Evolutionary conservation across 2,329 filamentous ascomycete genomes (phyloP).

Genomic region (Proliferodiscus dingleyae): DNA sequence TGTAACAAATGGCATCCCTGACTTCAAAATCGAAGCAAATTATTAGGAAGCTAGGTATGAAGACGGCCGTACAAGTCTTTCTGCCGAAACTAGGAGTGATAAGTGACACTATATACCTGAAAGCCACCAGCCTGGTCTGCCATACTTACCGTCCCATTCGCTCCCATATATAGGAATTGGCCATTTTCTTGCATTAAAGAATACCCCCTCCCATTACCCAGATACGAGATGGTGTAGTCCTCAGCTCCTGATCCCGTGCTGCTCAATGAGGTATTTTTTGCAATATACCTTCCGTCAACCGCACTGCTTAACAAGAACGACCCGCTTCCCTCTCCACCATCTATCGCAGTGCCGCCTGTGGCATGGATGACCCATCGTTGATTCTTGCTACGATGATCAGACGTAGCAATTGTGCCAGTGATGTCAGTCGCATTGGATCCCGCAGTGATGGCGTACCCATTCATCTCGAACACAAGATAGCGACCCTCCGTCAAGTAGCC

Average conservation of each 20-base stretch:
- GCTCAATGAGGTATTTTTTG: neutral
- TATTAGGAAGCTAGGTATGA: too few species aligned
- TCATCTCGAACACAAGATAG: slow-evolving; percentile 46
- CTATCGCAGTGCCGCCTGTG: slow-evolving; percentile 34
- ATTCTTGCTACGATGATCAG: slow-evolving; percentile 34
- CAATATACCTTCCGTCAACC: slow-evolving; percentile 35
- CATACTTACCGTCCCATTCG: neutral
- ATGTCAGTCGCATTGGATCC: neutral
- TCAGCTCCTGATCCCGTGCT: slow-evolving; percentile 1
- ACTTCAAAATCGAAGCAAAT: too few species aligned
- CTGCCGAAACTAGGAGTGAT: neutral
- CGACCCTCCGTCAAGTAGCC: slow-evolving; percentile 51
- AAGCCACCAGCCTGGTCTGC: neutral
- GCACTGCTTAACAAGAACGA: slow-evolving; percentile 36
- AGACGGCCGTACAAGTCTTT: too few species aligned
- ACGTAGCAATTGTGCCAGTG: slow-evolving; percentile 24
- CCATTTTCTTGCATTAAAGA: slow-evolving; percentile 2
- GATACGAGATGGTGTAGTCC: slow-evolving; percentile 2
- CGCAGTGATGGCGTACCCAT: slow-evolving; percentile 38
- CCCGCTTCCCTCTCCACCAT: slow-evolving; percentile 30
- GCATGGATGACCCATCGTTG: slow-evolving; percentile 49
- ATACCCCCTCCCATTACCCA: slow-evolving; percentile 3
- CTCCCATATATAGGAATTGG: neutral
- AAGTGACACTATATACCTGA: neutral
- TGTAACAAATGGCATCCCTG: too few species aligned